These are phyloP conservation scores for Monosporascus sp. DNA, from an alignment of 2,329 filamentous ascomycete genomes.

Conservation along the genomic window DNA sequence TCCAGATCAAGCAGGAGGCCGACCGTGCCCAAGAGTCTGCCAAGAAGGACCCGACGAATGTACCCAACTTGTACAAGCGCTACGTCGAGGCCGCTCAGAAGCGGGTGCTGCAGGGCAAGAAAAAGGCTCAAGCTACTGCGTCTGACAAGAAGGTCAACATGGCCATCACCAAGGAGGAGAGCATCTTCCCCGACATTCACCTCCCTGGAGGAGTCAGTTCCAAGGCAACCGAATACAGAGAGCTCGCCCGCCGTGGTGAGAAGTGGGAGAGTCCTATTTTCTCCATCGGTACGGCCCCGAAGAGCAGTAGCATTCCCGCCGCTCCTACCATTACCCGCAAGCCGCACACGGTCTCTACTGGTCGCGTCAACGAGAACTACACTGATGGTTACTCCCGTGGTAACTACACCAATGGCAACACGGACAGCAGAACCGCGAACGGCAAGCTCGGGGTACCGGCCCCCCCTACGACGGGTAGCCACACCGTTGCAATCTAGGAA, in stretches of 20 bases:
- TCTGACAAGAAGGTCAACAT: slow-evolving; percentile 74
- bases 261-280: slow-evolving; percentile 95
- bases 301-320: slow-evolving; percentile 66
- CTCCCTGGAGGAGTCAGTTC: slow-evolving; percentile 83
- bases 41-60: slow-evolving; percentile 63
- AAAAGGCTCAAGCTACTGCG: slow-evolving; percentile 60
- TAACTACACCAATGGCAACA: slow-evolving; percentile 9
- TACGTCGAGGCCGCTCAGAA: slow-evolving; percentile 74
- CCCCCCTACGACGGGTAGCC: not conserved
- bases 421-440: slow-evolving; percentile 2
- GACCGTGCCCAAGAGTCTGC: slow-evolving; percentile 64
- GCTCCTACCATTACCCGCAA: slow-evolving; percentile 47
- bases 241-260: slow-evolving; percentile 81
- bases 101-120: slow-evolving; percentile 67
- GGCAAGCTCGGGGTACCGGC: slow-evolving; percentile 1
- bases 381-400: slow-evolving; percentile 17
- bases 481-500: not conserved
- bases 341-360: slow-evolving; percentile 23
- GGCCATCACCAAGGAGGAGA: slow-evolving; percentile 81
- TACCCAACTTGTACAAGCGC: slow-evolving; percentile 78
- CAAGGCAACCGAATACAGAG: slow-evolving; percentile 91
- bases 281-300: slow-evolving; percentile 70
- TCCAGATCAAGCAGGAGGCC: slow-evolving; percentile 76
- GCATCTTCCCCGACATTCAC: slow-evolving; percentile 79
- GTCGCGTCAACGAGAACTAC: slow-evolving; percentile 2